Conservation (phyloP, 805 yeast genomes). For the Schizosaccharomyces osmophilus region DNA sequence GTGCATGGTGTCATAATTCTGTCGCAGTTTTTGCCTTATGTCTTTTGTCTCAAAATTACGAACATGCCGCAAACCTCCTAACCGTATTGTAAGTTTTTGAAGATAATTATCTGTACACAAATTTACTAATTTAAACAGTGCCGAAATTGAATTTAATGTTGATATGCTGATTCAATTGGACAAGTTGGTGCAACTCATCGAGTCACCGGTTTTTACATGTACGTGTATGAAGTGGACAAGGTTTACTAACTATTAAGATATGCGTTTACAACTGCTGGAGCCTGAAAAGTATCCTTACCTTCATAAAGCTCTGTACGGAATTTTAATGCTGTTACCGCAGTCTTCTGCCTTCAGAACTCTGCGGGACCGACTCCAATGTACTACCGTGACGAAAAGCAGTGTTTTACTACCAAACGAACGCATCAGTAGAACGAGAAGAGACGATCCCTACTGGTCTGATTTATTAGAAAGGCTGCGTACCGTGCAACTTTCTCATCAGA, state of each 20-base stretch:
- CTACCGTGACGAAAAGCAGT: no score
- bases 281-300: slow-evolving; percentile 62
- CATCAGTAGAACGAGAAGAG: neutral
- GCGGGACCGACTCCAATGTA: slow-evolving; percentile 33
- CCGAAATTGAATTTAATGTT: slow-evolving; percentile 58
- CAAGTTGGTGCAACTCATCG: slow-evolving; percentile 66
- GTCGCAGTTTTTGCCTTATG: slow-evolving; percentile 74
- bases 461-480: neutral
- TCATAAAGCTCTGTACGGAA: slow-evolving; percentile 72
- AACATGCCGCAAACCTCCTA: slow-evolving; percentile 60
- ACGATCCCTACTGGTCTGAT: neutral
- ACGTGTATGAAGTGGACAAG: neutral
- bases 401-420: neutral
- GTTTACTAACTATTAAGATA: slow-evolving; percentile 15
- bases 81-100: slow-evolving; percentile 23
- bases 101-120: neutral
- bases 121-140: slow-evolving; percentile 11
- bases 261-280: slow-evolving; percentile 68
- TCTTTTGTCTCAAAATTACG: slow-evolving; percentile 65
- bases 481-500: neutral
- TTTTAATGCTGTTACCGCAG: slow-evolving; percentile 83
- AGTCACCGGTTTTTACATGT: slow-evolving; percentile 67
- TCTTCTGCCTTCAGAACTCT: slow-evolving; percentile 69
- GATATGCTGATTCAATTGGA: slow-evolving; percentile 68
- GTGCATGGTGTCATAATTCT: slow-evolving; percentile 78